Base-by-base conservation (phyloP, 345 rosid species). In the Dimocarpus longan region DNA sequence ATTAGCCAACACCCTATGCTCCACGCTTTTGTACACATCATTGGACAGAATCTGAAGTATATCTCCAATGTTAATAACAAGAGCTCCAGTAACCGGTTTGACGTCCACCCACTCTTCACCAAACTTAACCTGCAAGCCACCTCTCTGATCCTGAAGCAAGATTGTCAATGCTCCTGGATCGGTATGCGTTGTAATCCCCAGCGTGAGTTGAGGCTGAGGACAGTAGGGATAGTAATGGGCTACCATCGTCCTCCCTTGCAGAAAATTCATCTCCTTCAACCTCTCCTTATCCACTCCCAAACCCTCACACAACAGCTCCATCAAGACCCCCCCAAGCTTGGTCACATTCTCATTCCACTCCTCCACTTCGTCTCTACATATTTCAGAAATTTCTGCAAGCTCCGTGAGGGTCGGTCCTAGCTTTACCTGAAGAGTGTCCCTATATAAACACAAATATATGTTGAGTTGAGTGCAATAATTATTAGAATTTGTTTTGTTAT, bases 11-110 rank as follows among this genome's bases (percentile, higher is more conserved):
- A 46, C 52, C 5, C 52, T 46, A 46, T 46, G 52, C 52, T 46
- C 89, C 48, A 82, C 88, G 16, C 93, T 86, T 78, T 4, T 76
- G 79, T 86, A 90, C 73, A 87, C 87, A 7, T 85, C 86, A 37
- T 90, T 90, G 0, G 91, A 88, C 77, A 90, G 21, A 2, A 90
- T 88, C 88, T 90, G 72, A 42, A 68, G 32, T 40, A 68, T 19
- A 43, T 68, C 71, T 2, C 52, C 54, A 3, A 68, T 68, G 54
- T 68, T 68, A 10, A 68, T 43, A 21, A 68, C 15, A 11, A 68
- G 32, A 22, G 26, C 72, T n/a, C 72, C 32, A 5, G 11, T 56
- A 12, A 68, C 56, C 6, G 72, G 56, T 28, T 70, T 64, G 11
- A 75, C 73, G 46, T 65, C 62, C 44, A 75, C 68, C 80, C 80